Conservation (phyloP, 2,329 filamentous ascomycete genomes). For the Colletotrichum tropicale region DNA sequence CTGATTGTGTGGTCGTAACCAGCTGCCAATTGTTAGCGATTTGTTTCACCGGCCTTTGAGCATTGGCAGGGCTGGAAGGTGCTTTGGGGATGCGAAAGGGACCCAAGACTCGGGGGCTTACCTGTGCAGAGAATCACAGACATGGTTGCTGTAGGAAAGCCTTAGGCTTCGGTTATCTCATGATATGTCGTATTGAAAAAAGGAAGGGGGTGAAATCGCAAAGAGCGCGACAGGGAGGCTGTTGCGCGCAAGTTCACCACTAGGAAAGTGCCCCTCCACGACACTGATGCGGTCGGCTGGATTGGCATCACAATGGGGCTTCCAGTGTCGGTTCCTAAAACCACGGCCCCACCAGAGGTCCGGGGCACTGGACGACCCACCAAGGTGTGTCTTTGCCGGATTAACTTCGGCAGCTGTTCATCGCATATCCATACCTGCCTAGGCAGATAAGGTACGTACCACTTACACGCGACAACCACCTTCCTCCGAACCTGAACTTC, state of each 20-base stretch:
- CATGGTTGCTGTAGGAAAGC: slow-evolving; percentile 39
- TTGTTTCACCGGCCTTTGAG: neutral
- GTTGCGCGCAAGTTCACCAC: neutral
- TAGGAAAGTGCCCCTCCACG: slow-evolving; percentile 13
- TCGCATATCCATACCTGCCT: neutral
- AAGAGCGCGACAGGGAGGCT: neutral
- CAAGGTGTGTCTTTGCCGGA: neutral
- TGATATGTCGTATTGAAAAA: neutral
- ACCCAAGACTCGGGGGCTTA: slow-evolving; percentile 33
- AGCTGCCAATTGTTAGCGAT: slow-evolving; percentile 39
- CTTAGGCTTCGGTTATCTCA: slow-evolving; percentile 14
- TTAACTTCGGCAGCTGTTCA: neutral
- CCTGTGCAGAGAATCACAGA: slow-evolving; percentile 69
- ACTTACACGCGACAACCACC: neutral
- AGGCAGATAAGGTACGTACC: neutral
- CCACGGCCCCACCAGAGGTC: slow-evolving; percentile 16
- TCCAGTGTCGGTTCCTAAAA: slow-evolving; percentile 8
- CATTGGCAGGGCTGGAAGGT: neutral
- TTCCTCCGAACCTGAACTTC: neutral
- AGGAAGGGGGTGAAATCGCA: neutral
- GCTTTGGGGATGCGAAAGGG: neutral
- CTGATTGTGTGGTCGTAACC: slow-evolving; percentile 69
- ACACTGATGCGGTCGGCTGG: slow-evolving; percentile 6
- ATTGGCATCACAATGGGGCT: slow-evolving; percentile 1
- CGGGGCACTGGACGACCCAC: neutral